Base-by-base conservation (phyloP, 1,139 yeast genomes). In the Yamadazyma jaroonii region DNA sequence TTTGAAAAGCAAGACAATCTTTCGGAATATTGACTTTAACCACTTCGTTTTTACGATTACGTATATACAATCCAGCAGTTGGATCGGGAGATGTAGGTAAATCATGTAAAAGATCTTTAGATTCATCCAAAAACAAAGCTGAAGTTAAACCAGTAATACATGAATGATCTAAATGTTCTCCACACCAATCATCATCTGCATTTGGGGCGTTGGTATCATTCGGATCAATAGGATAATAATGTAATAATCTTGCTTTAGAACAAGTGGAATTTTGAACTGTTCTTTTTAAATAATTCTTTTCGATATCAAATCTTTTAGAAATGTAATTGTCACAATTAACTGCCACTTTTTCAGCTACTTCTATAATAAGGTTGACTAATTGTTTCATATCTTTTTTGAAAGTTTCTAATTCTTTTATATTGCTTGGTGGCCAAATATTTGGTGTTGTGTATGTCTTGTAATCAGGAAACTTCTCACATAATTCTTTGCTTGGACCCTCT, bases 81-180 rank as follows among this genome's bases (percentile, higher is more conserved):
- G 72, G 61, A 41, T 75, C 81, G 0, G 80, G 79, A 11, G 61
- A 57, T 2, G 34, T 7, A 3, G 51, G 60, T 3, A 70, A 50
- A 14, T 51, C 47, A 47, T 42, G 46, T 11, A 42, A 45, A 14
- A 45, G 42, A 4, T 56, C 57, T 27, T 53, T 45, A 1, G 59
- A 46, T 41, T 73, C 77, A 40, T 72, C 72, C n/a, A 75, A 47
- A 43, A 67, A 77, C 47, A 77, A 53, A 10, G 83, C 83, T 9
- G 81, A 72, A 0, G 84, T 77, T 27, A 79, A 60, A 0, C 81
- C 85, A 0, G 85, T 80, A 25, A 80, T 55, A 50, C 84, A 77
- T 3, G 82, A 75, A 49, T 79, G 85, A 53, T 80, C 85, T 32
- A 72, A 48, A 50, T 80, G 86, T 46, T 78, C 82, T 1, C 84